A percentile compares a stretch with the other conserved stretches of the same genome.
Evolutionary conservation across 1,139 yeast genomes (phyloP).

Genomic region (Lipomyces yarrowii): DNA sequence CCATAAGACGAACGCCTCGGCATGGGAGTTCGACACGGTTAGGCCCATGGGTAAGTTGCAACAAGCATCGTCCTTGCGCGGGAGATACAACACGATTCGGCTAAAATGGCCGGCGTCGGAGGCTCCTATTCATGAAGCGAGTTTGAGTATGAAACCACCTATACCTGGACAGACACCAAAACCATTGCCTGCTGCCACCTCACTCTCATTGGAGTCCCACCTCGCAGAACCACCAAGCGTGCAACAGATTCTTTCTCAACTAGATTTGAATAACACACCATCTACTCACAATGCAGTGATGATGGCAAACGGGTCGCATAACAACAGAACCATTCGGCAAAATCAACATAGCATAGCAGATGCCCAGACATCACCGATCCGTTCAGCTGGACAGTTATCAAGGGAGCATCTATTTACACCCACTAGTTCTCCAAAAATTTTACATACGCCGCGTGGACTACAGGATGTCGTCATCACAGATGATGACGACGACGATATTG

Average conservation of each 20-base stretch:
- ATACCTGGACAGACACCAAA: background rate
- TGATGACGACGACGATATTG: constrained; percentile 27
- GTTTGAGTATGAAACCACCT: background rate
- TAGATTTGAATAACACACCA: constrained; percentile 21
- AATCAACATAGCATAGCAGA: background rate
- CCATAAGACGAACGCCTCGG: constrained; percentile 11
- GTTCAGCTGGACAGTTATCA: constrained; percentile 12
- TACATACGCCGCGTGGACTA: constrained; percentile 25
- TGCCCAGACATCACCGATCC: background rate
- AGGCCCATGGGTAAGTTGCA: constrained; percentile 11
- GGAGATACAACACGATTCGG: constrained; percentile 23
- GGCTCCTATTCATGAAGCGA: background rate
- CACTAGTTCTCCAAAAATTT: constrained; percentile 14
- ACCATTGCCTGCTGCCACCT: background rate
- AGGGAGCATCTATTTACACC: constrained; percentile 25
- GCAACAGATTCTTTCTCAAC: constrained; percentile 20
- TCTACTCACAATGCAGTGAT: constrained; percentile 3
- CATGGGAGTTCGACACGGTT: constrained; percentile 32
- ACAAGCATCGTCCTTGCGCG: background rate
- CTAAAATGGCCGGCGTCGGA: background rate
- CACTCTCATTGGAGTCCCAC: background rate
- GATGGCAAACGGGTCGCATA: background rate
- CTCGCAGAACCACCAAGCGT: constrained; percentile 9
- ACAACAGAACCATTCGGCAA: background rate
- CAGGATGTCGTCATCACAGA: constrained; percentile 30